These are phyloP conservation scores for Vitis hybrid DNA, from an alignment of 177 flowering plant species.

Conservation along the genomic window DNA sequence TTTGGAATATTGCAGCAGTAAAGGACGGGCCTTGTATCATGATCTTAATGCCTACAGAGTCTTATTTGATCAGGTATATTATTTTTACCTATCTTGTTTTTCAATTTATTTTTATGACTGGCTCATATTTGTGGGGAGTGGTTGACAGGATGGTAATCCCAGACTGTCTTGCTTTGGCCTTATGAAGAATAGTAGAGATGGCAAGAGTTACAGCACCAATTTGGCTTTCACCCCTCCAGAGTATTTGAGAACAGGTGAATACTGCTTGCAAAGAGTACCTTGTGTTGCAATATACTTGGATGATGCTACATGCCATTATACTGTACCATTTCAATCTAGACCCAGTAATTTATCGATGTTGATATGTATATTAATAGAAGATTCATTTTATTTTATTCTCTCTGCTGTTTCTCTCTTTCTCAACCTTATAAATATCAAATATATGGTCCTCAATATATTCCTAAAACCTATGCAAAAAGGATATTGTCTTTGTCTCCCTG, in stretches of 20 bases:
- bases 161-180: constrained; percentile 90
- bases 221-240: constrained; percentile 93
- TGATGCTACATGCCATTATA: too few relatives aligned
- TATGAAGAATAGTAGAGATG: constrained; percentile 87
- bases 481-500: too few relatives aligned
- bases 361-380: too few relatives aligned
- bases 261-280: background rate
- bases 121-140: constrained; percentile 9
- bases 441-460: too few relatives aligned
- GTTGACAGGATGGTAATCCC: constrained; percentile 75
- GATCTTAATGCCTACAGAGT: constrained; percentile 93
- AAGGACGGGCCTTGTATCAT: constrained; percentile 80
- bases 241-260: constrained; percentile 73
- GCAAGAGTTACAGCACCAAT: constrained; percentile 87
- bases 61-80: constrained; percentile 76
- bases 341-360: too few relatives aligned
- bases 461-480: too few relatives aligned
- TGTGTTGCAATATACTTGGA: too few relatives aligned
- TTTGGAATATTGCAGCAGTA: constrained; percentile 74
- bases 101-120: background rate
- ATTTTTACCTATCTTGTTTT: background rate
- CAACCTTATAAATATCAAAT: too few relatives aligned
- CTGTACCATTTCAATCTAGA: too few relatives aligned
- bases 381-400: too few relatives aligned
- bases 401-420: too few relatives aligned